Percentiles rank a stretch among this genome's conserved stretches.
phyloP scores from a whole-genome alignment of 2,329 filamentous ascomycete genomes.

The Hirsutella rhossiliensis region DNA sequence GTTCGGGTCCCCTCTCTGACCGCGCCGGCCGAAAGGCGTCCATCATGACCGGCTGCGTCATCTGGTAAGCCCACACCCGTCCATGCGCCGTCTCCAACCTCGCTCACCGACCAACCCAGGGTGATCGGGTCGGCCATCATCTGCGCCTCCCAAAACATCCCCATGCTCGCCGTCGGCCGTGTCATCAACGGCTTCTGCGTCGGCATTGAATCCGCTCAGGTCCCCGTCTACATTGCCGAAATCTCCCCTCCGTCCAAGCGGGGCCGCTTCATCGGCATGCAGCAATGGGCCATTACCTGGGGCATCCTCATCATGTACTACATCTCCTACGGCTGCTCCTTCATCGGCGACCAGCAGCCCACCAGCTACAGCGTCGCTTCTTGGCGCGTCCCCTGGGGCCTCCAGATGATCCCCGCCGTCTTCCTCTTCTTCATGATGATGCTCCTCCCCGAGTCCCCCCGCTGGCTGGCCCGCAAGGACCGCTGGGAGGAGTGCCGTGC shows the following conservation, averaged over 20 bases:
- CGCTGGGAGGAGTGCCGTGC: conserved; percentile 46
- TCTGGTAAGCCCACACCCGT: conserved; percentile 29
- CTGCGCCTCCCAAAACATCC: conserved; percentile 32
- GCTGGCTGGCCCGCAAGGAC: conserved; percentile 52
- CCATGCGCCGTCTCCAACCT: neutral
- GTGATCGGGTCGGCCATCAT: conserved; percentile 33
- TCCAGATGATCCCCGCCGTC: conserved; percentile 51
- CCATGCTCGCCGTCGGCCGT: conserved; percentile 40
- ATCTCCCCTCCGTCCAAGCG: conserved; percentile 43
- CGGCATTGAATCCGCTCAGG: conserved; percentile 54
- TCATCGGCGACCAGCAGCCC: conserved; percentile 29
- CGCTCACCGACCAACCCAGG: conserved; percentile 16
- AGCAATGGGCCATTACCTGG: conserved; percentile 65
- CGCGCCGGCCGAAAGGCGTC: conserved; percentile 34
- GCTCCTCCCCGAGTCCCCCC: conserved; percentile 48
- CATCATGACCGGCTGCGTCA: conserved; percentile 35
- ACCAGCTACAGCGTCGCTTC: conserved; percentile 33
- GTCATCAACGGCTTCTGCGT: conserved; percentile 56
- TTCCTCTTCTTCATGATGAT: conserved; percentile 47
- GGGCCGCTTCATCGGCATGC: conserved; percentile 55
- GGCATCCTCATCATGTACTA: conserved; percentile 59
- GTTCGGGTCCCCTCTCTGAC: conserved; percentile 37
- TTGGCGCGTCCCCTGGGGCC: conserved; percentile 53
- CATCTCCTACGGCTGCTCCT: conserved; percentile 52
- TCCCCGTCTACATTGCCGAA: conserved; percentile 60